Evolutionary conservation across 2,329 filamentous ascomycete species (phyloP), one percentile per base, ranked within the genome.

Genomic region (Epichloe sibirici): DNA sequence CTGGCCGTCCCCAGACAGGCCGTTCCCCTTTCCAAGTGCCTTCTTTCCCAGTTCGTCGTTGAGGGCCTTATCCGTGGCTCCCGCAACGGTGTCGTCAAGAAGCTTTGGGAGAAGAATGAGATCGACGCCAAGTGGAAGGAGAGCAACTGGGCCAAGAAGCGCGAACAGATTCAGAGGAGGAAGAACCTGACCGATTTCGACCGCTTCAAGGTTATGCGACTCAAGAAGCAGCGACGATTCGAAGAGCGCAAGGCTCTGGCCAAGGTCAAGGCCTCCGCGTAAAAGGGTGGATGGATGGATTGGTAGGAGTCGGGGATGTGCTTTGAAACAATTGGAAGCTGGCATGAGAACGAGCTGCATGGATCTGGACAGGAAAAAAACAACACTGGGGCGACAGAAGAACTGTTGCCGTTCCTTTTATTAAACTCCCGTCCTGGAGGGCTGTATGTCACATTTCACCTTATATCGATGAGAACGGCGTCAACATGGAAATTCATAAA

Each of bases 201-300:
- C 81, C 86, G 93, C 74, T 98, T 97, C 89, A 96, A 98, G 88
- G 93, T 97, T 68, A 81, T 97, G 83, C 86, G 91, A 76, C 81
- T 97, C 77, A 94, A 91, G 86, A 98, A 98, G 85, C 90, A 96
- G 86, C 88, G 90, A 74, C 88, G 90, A 73, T 97, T 94, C 78
- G 90, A 96, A 82, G 86, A 95, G 76, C 86, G 86, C 78, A 97
- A 96, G 86, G 85, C 88, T 68, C 81, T 94, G 71, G 88, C 90
- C 71, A 95, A 95, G 83, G 78, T 95, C 76, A 87, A 86, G 79
- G 85, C 86, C 66, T 77, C 85, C 66, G 85, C 86, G 73, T 88
- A 86, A 76, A 37, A 35, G 31, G 28, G 71, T 67, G 59, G 58
- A 49, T 61, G 60, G 57, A 70, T 72, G 68, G 59, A 57, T 52